These are phyloP conservation scores for Pisolithus marmoratus DNA, from an alignment of 768 basidiomycete species.

Conservation along the genomic window DNA sequence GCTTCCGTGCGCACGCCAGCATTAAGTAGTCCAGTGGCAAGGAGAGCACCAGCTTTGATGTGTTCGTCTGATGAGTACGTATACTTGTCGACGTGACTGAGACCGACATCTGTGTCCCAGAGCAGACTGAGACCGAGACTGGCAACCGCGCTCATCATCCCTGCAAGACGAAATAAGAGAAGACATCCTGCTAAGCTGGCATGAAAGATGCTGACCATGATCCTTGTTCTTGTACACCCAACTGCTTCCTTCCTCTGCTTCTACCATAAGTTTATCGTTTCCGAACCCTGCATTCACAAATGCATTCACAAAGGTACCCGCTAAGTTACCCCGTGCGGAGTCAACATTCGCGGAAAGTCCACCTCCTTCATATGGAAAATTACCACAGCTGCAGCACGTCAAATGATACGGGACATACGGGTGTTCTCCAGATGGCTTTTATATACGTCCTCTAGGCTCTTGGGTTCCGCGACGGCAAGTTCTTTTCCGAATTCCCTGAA, in stretches of 20 bases:
- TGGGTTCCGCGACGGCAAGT: slow-evolving; percentile 82
- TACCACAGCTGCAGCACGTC: background rate
- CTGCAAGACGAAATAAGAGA: slow-evolving; percentile 30
- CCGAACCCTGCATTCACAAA: slow-evolving; percentile 99
- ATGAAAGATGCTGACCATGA: slow-evolving; percentile 54
- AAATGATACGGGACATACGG: slow-evolving; percentile 36
- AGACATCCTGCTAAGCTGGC: background rate
- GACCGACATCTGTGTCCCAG: slow-evolving; percentile 94
- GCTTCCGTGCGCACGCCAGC: slow-evolving; percentile 86
- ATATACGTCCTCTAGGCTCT: slow-evolving; percentile 94
- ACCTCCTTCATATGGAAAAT: slow-evolving; percentile 38
- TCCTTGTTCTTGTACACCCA: slow-evolving; percentile 99
- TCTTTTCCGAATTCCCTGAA: slow-evolving; percentile 95
- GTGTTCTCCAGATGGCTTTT: slow-evolving; percentile 93
- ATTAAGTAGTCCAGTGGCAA: slow-evolving; percentile 92
- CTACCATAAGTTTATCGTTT: slow-evolving; percentile 98
- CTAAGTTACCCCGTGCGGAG: slow-evolving; percentile 90
- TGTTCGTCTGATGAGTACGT: slow-evolving; percentile 94
- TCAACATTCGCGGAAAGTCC: slow-evolving; percentile 74
- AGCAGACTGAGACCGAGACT: slow-evolving; percentile 88
- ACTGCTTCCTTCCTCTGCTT: slow-evolving; percentile 91
- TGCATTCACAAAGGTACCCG: slow-evolving; percentile 96
- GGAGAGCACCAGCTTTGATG: slow-evolving; percentile 95
- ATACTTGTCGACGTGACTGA: slow-evolving; percentile 95
- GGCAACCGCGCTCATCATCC: slow-evolving; percentile 95